Percentiles rank a stretch among this genome's conserved stretches.
Conservation (phyloP, 108 stramenopile species). For the Nitzschia putrida region DNA sequence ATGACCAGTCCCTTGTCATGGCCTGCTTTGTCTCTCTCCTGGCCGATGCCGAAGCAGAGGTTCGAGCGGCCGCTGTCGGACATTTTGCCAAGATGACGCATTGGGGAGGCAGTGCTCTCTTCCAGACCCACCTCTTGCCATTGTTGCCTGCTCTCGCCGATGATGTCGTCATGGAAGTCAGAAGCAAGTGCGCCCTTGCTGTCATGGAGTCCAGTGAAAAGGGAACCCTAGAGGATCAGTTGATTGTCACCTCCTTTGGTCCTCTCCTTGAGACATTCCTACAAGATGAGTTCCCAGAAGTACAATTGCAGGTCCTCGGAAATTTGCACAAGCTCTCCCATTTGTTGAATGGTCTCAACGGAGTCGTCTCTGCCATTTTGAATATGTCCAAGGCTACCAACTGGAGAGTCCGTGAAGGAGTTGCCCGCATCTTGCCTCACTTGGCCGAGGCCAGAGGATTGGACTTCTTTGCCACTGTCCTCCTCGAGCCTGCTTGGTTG, state of each 20-base stretch:
- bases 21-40: slow-evolving; percentile 81
- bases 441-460: slow-evolving; percentile 84
- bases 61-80: slow-evolving; percentile 90
- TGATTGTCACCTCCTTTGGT: slow-evolving; percentile 79
- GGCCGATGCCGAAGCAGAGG: slow-evolving; percentile 91
- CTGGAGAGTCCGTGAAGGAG: slow-evolving; percentile 86
- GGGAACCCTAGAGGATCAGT: slow-evolving; percentile 67
- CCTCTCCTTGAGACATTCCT: slow-evolving; percentile 82
- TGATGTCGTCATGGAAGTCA: slow-evolving; percentile 69
- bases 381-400: slow-evolving; percentile 84
- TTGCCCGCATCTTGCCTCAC: slow-evolving; percentile 73
- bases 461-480: slow-evolving; percentile 70
- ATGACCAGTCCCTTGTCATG: slow-evolving; percentile 51
- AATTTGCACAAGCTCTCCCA: slow-evolving; percentile 81
- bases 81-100: slow-evolving; percentile 83
- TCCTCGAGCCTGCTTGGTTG: slow-evolving; percentile 83
- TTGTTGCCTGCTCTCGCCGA: slow-evolving; percentile 65
- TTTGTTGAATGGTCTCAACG: slow-evolving; percentile 77
- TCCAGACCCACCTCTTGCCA: slow-evolving; percentile 67
- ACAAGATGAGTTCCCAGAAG: slow-evolving; percentile 89
- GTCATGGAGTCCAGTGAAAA: slow-evolving; percentile 83
- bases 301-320: slow-evolving; percentile 84
- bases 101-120: slow-evolving; percentile 76
- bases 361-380: slow-evolving; percentile 74
- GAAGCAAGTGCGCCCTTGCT: slow-evolving; percentile 57